Percentiles rank a stretch among this genome's conserved stretches.
Evolutionary conservation across 352 stramenopile genomes (phyloP).

Genomic region (Thalassiosira oceanica): DNA sequence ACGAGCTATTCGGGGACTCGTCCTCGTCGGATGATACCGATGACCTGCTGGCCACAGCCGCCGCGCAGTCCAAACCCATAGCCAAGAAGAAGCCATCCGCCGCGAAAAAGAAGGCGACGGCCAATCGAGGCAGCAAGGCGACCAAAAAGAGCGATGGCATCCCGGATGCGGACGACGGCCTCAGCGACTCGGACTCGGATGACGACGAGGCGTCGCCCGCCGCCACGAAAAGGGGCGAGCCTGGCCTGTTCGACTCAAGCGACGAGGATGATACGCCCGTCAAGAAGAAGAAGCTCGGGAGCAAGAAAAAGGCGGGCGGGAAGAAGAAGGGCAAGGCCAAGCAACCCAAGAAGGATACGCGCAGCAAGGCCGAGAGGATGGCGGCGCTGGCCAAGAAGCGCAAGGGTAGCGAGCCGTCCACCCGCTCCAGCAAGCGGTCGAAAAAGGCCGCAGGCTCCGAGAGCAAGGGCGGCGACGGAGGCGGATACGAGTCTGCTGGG

Average conservation of each 20-base stretch:
- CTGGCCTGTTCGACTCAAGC: conserved; percentile 67
- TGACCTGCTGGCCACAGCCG: conserved; percentile 38
- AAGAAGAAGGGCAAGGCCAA: conserved; percentile 40
- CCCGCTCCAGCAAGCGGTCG: conserved; percentile 21
- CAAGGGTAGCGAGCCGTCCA: not conserved
- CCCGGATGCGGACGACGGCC: not conserved
- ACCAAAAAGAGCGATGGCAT: conserved; percentile 10
- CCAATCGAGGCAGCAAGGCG: too few species aligned
- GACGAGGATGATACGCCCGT: conserved; percentile 51
- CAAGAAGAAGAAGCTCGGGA: conserved; percentile 36
- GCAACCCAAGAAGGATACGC: conserved; percentile 59
- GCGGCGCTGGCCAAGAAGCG: conserved; percentile 37
- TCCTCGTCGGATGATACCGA: conserved; percentile 37
- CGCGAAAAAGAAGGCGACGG: too few species aligned
- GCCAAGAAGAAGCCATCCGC: conserved; percentile 15
- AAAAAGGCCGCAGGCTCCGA: conserved; percentile 8
- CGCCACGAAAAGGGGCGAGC: conserved; percentile 34
- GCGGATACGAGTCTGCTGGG: conserved; percentile 70
- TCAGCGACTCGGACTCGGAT: not conserved
- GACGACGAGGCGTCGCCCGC: too few species aligned
- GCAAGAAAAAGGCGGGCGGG: conserved; percentile 15
- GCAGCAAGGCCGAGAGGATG: conserved; percentile 62
- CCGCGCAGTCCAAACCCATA: conserved; percentile 38
- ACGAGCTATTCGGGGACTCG: conserved; percentile 34
- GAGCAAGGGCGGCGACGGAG: conserved; percentile 17